Evolutionary conservation across 805 yeast genomes (phyloP), one percentile per base, ranked within the genome.

Genomic region (Pichia insulana): DNA sequence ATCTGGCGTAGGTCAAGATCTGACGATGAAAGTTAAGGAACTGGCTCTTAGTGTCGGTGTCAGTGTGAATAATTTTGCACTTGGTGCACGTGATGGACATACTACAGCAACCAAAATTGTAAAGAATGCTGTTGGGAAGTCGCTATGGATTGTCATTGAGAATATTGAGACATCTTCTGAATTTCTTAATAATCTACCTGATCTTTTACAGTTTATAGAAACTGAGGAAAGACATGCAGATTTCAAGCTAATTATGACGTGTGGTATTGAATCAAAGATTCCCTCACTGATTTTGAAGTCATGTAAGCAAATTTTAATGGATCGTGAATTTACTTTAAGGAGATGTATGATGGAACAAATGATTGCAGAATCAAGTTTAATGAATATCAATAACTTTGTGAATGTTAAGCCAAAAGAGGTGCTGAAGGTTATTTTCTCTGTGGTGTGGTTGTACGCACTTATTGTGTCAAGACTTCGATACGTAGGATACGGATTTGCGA

Each of bases 111-210:
- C 72, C 18, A 61, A 65, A 39, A 74, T 76, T n/a, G 61, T 86
- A 8, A 53, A 57, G 1, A 59, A 56, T 9, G 74, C 77, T 0
- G 54, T 69, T 1, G 61, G 56, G n/a, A 54, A 55, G 1, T 87
- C 85, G 0, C 52, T 58, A 1, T 87, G 96, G 96, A 58, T 90
- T 0, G 52, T 89, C 25, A 59, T 90, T 26, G 95, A 90, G 55
- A 89, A 89, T 54, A 65, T 85, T 11, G 96, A 90, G 45, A 71
- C 83, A 69, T 76, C 92, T 0, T 63, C 72, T 1, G 58, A 55
- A 3, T 82, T 95, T 87, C 62, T 84, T 22, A 73, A 70, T 12
- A 54, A 64, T 9, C 58, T 84, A 16, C 79, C 70, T 39, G 74
- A 70, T 50, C 54, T 57, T n/a, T 56, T 78, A 36, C 68, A 63